Percentiles rank a stretch among this genome's conserved stretches.
Evolutionary conservation across 768 basidiomycete genomes (phyloP).

Genomic region (Termitomyces sp.): DNA sequence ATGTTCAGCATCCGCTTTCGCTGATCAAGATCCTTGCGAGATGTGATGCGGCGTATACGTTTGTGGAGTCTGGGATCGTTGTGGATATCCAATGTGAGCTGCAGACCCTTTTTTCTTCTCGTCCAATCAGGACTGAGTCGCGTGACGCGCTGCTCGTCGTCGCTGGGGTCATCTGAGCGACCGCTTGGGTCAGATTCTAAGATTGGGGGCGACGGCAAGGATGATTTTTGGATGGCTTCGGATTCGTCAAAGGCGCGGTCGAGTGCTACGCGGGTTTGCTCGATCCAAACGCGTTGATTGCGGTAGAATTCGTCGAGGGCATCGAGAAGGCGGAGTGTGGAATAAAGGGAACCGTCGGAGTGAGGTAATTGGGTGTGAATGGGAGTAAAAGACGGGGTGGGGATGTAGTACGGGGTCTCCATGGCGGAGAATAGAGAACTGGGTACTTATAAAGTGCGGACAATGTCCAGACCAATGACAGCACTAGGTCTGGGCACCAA

Average conservation of each 20-base stretch:
- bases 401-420: not conserved
- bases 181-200: conserved; percentile 6
- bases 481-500: not conserved
- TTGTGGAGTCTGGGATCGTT: conserved; percentile 16
- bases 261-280: conserved; percentile 57
- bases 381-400: conserved; percentile 31
- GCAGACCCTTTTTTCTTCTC: conserved; percentile 56
- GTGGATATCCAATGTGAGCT: conserved; percentile 33
- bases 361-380: conserved; percentile 20
- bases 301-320: conserved; percentile 64
- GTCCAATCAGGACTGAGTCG: conserved; percentile 37
- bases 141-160: conserved; percentile 14
- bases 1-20: conserved; percentile 54
- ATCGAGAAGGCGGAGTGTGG: conserved; percentile 57
- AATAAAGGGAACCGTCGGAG: conserved; percentile 30
- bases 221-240: not conserved
- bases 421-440: not conserved
- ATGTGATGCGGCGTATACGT: conserved; percentile 14
- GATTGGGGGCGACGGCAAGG: conserved; percentile 6
- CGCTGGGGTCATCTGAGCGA: not conserved
- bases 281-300: conserved; percentile 68
- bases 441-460: conserved; percentile 11
- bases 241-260: conserved; percentile 22
- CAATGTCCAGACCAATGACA: conserved; percentile 19
- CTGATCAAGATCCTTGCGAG: conserved; percentile 14